Evolutionary conservation across 1,139 yeast genomes (phyloP).

Genomic region (Scheffersomyces cryptocercus): DNA sequence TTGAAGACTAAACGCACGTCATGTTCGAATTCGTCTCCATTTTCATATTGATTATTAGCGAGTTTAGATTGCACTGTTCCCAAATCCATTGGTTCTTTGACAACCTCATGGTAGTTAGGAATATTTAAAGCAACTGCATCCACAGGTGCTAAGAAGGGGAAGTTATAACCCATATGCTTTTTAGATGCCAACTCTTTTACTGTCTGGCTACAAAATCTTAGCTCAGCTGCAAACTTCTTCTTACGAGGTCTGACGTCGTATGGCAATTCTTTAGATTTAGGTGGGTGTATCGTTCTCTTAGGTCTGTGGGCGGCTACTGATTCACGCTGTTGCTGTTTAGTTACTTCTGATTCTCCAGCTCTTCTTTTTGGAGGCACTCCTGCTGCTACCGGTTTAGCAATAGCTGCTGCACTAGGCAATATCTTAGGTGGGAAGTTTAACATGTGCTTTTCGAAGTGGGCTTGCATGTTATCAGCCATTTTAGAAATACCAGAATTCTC

Average conservation of each 20-base stretch:
- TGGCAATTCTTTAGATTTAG: constrained; percentile 90
- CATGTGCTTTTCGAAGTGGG: constrained; percentile 92
- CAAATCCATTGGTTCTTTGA: constrained; percentile 94
- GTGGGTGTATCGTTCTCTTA: constrained; percentile 95
- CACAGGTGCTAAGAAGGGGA: constrained; percentile 91
- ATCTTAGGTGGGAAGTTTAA: constrained; percentile 86
- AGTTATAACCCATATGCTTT: constrained; percentile 80
- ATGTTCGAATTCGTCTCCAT: constrained; percentile 81
- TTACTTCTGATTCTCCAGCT: constrained; percentile 53
- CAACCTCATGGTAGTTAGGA: constrained; percentile 82
- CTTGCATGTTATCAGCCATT: constrained; percentile 89
- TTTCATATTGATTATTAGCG: constrained; percentile 83
- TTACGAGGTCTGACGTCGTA: constrained; percentile 88
- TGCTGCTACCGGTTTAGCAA: constrained; percentile 21
- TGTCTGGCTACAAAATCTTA: constrained; percentile 81
- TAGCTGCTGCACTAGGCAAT: constrained; percentile 33
- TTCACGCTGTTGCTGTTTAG: constrained; percentile 22
- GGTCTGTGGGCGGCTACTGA: constrained; percentile 67
- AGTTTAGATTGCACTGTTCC: constrained; percentile 81
- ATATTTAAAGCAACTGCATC: constrained; percentile 93
- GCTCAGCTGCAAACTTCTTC: constrained; percentile 88
- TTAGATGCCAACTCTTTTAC: constrained; percentile 80
- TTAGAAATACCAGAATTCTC: constrained; percentile 77
- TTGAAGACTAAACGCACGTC: constrained; percentile 82
- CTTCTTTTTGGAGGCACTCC: constrained; percentile 47